Evolutionary conservation across 352 stramenopile species (phyloP).

Genomic region (Phytophthora chlamydospora): DNA sequence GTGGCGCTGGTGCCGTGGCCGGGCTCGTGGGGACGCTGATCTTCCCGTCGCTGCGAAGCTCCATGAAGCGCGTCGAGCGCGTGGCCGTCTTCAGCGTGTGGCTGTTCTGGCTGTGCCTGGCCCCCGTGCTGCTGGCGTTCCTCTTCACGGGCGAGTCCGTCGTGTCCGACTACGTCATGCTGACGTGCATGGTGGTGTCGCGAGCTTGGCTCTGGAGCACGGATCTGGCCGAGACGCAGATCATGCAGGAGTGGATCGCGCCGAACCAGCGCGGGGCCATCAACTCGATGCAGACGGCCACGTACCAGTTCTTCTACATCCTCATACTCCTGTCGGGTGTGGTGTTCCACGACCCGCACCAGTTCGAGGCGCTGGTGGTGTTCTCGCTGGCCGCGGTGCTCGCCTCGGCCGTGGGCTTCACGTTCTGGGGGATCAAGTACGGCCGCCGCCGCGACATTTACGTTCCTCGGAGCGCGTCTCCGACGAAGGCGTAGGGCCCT

Average conservation of each 20-base stretch:
- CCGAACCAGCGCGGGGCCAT: constrained; percentile 53
- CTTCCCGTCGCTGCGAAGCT: constrained; percentile 42
- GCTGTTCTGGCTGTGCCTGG: constrained; percentile 65
- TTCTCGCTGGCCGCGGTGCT: constrained; percentile 56
- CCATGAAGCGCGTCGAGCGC: constrained; percentile 45
- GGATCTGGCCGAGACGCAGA: constrained; percentile 70
- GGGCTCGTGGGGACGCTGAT: constrained; percentile 57
- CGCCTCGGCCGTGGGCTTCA: constrained; percentile 54
- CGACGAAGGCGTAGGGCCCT: constrained; percentile 7
- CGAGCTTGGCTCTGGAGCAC: constrained; percentile 62
- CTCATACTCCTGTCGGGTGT: constrained; percentile 57
- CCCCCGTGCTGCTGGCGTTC: constrained; percentile 47
- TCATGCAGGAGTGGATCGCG: constrained; percentile 78
- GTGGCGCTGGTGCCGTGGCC: constrained; percentile 49
- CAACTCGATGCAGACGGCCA: constrained; percentile 71
- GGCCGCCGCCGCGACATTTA: constrained; percentile 47
- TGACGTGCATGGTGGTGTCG: constrained; percentile 54
- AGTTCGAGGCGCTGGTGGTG: constrained; percentile 64
- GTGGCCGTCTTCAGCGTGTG: constrained; percentile 62
- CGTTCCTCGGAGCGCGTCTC: constrained; percentile 23
- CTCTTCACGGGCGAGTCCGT: constrained; percentile 46
- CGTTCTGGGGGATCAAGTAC: constrained; percentile 57
- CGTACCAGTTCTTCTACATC: constrained; percentile 72
- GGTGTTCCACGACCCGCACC: constrained; percentile 52
- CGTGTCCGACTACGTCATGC: constrained; percentile 62